Evolutionary conservation across 805 yeast genomes (phyloP).

Genomic region (Spathaspora arborariae): DNA sequence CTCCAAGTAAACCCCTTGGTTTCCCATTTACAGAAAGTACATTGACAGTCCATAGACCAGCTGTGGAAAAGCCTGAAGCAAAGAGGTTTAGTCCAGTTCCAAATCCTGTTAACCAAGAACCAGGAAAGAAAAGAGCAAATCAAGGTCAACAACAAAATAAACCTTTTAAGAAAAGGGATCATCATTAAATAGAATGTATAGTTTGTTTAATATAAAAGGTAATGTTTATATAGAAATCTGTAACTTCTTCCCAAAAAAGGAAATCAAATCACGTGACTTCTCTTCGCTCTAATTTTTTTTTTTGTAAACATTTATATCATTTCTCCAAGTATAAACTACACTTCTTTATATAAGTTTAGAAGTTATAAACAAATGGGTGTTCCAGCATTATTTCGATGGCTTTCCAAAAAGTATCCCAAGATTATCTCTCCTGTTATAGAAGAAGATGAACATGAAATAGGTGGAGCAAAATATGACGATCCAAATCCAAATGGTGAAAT

Average conservation of each 20-base stretch:
- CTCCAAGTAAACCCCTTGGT: conserved; percentile 11
- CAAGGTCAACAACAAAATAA: conserved; percentile 8
- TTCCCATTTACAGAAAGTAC: conserved; percentile 26
- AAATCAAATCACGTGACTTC: neutral
- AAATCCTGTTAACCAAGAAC: neutral
- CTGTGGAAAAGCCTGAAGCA: conserved; percentile 11
- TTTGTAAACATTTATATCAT: neutral
- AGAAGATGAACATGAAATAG: conserved; percentile 57
- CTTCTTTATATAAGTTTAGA: neutral
- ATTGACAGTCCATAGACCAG: conserved; percentile 29
- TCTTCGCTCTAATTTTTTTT: neutral
- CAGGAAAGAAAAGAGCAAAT: conserved; percentile 2
- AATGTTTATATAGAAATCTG: neutral
- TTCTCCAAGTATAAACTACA: neutral
- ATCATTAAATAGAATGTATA: neutral
- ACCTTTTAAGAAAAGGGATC: conserved; percentile 10
- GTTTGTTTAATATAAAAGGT: neutral
- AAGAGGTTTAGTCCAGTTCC: conserved; percentile 6
- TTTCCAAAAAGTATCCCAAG: conserved; percentile 88
- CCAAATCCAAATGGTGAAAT: conserved; percentile 95
- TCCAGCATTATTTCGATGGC: conserved; percentile 97
- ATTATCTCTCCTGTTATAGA: conserved; percentile 88
- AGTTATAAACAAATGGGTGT: conserved; percentile 65
- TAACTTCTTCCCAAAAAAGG: neutral
- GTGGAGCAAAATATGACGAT: conserved; percentile 62